Base-by-base conservation (phyloP, 2,329 filamentous ascomycete species). In the Cladobotryum mycophilum region DNA sequence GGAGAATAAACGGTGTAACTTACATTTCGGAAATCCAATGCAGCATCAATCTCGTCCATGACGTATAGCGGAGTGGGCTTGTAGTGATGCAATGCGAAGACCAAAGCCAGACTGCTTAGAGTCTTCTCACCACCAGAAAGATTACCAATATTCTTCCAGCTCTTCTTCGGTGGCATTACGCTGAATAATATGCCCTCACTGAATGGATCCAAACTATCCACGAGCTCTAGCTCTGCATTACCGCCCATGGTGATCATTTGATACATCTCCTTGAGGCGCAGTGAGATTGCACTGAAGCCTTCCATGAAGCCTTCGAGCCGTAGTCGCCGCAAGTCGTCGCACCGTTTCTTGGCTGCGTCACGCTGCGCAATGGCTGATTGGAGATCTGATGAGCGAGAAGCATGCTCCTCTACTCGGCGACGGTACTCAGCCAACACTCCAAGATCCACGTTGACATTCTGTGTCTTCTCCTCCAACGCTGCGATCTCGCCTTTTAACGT, bases 221-320 rank as follows among this genome's bases (percentile, higher is more conserved):
- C 93, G 20, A 99, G 83, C 69, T 99, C 95, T 12, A 99, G 81
- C 72, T 99, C 93, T 0, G 93, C 93, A 62, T 99, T 99, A 50
- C 93, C 93, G 55, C 93, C 93, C 90, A 99, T 97, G 18, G 93
- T 99, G 67, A 99, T 99, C 91, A 99, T 96, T 67, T 99, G 93
- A 72, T 99, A 99, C 93, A 99, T 99, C 65, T 99, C 93, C 75
- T 99, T 99, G 42, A 99, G 78, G 1, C 92, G 87, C 20, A 96
- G 77, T 1, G 92, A 97, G 68, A 99, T 99, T 55, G 83, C 86
- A 62, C 86, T 86, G 74, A 99, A 97, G 37, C 95, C 93, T 65
- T 95, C 89, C 91, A 97, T 97, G 79, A 99, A 99, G 35, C 93
- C 92, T 61, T 96, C 92, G 7, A 97, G 77, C 30, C 93, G 88